These are phyloP conservation scores for Claviceps capensis DNA, from an alignment of 2,329 filamentous ascomycete species.

Conservation along the genomic window DNA sequence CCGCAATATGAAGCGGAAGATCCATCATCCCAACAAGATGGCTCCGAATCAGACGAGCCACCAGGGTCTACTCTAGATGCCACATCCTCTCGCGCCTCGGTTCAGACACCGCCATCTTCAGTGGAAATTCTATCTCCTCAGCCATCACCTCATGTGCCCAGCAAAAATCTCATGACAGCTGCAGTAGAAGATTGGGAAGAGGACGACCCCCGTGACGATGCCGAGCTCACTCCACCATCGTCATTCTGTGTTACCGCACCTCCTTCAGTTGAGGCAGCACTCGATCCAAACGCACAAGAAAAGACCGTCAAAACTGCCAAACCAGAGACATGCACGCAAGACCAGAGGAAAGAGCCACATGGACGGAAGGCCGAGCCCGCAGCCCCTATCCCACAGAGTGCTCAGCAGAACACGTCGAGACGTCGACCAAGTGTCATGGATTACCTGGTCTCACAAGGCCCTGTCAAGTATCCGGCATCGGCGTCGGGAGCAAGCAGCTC, in stretches of 20 bases:
- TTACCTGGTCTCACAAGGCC: conserved; percentile 7
- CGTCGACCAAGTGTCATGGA: conserved; percentile 10
- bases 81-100: neutral
- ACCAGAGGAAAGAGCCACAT: neutral
- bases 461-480: conserved; percentile 3
- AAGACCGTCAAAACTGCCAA: neutral
- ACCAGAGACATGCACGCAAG: neutral
- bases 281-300: neutral
- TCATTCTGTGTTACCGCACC: conserved; percentile 3
- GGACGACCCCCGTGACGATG: neutral
- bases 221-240: conserved; percentile 1
- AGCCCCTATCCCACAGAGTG: conserved; percentile 2
- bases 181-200: conserved; percentile 8
- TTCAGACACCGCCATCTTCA: neutral
- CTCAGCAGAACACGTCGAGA: conserved; percentile 2
- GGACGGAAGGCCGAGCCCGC: conserved; percentile 3
- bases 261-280: neutral
- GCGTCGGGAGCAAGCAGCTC: conserved; percentile 3
- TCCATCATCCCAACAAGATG: neutral
- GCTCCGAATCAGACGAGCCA: neutral
- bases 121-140: conserved; percentile 1
- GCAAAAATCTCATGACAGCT: neutral
- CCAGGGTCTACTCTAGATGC: neutral
- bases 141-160: neutral
- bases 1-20: neutral